Percentiles rank a stretch among this genome's conserved stretches.
Evolutionary conservation across 2,329 filamentous ascomycete genomes (phyloP).

Genomic region (Colletotrichum siamense): DNA sequence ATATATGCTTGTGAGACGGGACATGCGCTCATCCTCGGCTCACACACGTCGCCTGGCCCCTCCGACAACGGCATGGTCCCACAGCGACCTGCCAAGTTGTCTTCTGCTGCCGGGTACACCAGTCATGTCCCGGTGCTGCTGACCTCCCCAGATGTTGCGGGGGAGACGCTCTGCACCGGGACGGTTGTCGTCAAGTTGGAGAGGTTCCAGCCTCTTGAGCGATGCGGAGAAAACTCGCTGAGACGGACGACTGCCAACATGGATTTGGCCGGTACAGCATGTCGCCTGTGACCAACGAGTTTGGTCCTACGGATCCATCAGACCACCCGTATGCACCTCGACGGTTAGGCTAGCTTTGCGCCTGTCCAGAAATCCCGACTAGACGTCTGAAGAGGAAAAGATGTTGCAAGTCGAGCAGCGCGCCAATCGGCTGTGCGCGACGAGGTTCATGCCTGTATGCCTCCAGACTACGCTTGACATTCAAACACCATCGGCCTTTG

Average conservation of each 20-base stretch:
- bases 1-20: neutral
- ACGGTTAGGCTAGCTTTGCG: neutral
- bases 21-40: neutral
- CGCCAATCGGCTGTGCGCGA: neutral
- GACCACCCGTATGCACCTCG: constrained; percentile 4
- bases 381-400: neutral
- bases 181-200: neutral
- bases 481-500: constrained; percentile 2
- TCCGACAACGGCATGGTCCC: constrained; percentile 17
- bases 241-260: neutral
- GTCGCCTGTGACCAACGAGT: neutral
- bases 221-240: constrained; percentile 19
- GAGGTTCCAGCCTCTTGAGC: neutral
- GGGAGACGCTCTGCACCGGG: neutral
- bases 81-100: constrained; percentile 6
- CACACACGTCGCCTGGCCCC: neutral
- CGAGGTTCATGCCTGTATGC: neutral
- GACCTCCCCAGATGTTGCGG: constrained; percentile 15
- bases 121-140: constrained; percentile 12
- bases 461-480: neutral
- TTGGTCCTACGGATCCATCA: neutral
- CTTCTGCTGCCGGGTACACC: constrained; percentile 6
- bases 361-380: neutral
- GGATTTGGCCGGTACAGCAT: neutral
- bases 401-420: neutral